phyloP scores from a whole-genome alignment of 768 basidiomycete genomes.

The Tylopilus felleus region DNA sequence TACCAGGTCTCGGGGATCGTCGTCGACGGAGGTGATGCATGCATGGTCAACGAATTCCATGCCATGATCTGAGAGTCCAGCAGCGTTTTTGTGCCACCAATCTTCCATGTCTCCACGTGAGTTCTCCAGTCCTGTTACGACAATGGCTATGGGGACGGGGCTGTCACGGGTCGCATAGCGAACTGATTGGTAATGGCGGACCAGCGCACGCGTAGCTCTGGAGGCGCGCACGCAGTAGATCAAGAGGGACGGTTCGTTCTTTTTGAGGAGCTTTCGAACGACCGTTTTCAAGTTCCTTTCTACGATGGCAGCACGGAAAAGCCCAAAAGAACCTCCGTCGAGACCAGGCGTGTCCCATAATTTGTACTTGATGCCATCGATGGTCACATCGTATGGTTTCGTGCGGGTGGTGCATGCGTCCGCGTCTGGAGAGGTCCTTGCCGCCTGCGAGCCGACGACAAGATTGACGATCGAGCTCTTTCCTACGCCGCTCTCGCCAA shows the following conservation, averaged over 20 bases:
- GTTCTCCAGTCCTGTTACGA: slow-evolving; percentile 41
- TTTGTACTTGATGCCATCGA: slow-evolving; percentile 19
- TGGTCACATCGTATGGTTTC: slow-evolving; percentile 22
- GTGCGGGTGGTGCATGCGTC: slow-evolving; percentile 36
- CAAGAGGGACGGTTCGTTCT: slow-evolving; percentile 37
- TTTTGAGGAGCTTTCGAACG: slow-evolving; percentile 32
- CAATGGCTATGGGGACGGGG: slow-evolving; percentile 35
- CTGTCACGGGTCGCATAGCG: slow-evolving; percentile 28
- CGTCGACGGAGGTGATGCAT: slow-evolving; percentile 32
- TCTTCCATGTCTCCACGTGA: slow-evolving; percentile 31
- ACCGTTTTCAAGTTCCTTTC: slow-evolving; percentile 31
- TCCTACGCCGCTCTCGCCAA: slow-evolving; percentile 42
- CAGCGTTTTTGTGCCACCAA: slow-evolving; percentile 33
- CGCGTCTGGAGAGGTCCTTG: slow-evolving; percentile 32
- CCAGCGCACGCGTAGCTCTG: slow-evolving; percentile 35
- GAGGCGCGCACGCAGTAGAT: slow-evolving; percentile 41
- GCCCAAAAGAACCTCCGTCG: slow-evolving; percentile 30
- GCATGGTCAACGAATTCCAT: slow-evolving; percentile 32
- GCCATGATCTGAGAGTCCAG: slow-evolving; percentile 14
- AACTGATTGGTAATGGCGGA: slow-evolving; percentile 39
- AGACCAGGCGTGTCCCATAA: slow-evolving; percentile 37
- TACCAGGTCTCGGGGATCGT: slow-evolving; percentile 17
- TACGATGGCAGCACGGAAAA: slow-evolving; percentile 19
- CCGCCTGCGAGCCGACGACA: slow-evolving; percentile 27
- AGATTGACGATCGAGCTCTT: slow-evolving; percentile 47